phyloP scores from a whole-genome alignment of 2,329 filamentous ascomycete species.

The Fusarium secorum region DNA sequence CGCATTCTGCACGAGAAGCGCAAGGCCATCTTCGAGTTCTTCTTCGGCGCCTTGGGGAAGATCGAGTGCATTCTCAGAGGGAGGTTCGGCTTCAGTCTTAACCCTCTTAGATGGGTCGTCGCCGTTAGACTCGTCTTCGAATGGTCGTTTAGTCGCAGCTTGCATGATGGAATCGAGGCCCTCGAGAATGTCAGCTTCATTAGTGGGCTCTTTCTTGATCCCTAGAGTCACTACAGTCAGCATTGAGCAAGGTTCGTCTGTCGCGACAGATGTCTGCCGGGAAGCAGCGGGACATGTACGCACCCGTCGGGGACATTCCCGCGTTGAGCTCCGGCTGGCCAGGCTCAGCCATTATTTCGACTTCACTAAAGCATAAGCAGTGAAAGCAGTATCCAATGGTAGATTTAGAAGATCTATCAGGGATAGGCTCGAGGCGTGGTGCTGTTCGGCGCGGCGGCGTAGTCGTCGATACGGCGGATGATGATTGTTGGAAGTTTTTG shows the following conservation, averaged over 20 bases:
- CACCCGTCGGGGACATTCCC: constrained; percentile 48
- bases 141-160: constrained; percentile 49
- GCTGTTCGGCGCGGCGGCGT: constrained; percentile 32
- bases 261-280: constrained; percentile 11
- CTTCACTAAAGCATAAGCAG: constrained; percentile 41
- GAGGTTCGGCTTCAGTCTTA: constrained; percentile 43
- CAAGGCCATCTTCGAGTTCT: constrained; percentile 48
- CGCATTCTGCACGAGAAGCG: constrained; percentile 52
- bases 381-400: background rate
- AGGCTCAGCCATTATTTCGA: constrained; percentile 53
- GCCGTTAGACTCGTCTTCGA: constrained; percentile 43
- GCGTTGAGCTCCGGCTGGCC: constrained; percentile 48
- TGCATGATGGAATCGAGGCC: constrained; percentile 48
- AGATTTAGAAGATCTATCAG: constrained; percentile 24
- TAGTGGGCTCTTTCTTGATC: constrained; percentile 52
- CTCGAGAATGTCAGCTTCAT: constrained; percentile 49
- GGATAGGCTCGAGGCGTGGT: constrained; percentile 31
- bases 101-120: constrained; percentile 47
- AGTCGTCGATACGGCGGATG: constrained; percentile 36
- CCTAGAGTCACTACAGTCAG: constrained; percentile 44
- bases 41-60: constrained; percentile 36
- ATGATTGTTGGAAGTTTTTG: constrained; percentile 53
- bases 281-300: constrained; percentile 32
- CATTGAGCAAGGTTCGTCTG: constrained; percentile 14
- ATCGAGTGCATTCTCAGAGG: constrained; percentile 31